These are phyloP conservation scores for Phytophthora hybrid DNA, from an alignment of 352 stramenopile species.

Conservation along the genomic window DNA sequence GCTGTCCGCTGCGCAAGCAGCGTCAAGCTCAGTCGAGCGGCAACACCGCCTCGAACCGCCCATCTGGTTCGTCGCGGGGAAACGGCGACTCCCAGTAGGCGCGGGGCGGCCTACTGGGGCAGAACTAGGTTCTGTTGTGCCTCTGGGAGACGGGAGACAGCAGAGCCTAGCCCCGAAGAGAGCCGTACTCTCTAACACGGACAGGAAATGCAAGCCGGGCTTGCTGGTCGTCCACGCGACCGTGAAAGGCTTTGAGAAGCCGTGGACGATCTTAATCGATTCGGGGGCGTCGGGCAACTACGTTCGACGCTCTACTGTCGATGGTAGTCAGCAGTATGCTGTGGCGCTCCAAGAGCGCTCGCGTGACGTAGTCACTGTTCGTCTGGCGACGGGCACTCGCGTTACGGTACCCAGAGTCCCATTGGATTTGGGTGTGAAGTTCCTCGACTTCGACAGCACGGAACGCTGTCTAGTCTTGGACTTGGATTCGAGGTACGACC, in stretches of 20 bases:
- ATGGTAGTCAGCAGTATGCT: background rate
- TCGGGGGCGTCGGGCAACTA: background rate
- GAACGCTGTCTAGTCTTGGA: background rate
- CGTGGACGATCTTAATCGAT: background rate
- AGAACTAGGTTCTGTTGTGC: too few species aligned
- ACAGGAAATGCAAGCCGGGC: too few species aligned
- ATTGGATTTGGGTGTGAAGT: background rate
- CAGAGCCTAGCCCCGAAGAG: too few species aligned
- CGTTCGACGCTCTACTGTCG: background rate
- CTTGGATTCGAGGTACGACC: background rate
- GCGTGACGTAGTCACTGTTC: background rate
- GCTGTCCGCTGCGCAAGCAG: background rate
- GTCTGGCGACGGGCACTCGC: background rate
- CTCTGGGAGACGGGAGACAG: too few species aligned
- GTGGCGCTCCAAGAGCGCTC: too few species aligned
- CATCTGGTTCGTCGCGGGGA: background rate
- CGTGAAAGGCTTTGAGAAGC: too few species aligned
- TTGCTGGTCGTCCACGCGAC: too few species aligned
- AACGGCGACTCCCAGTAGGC: too few species aligned
- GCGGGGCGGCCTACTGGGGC: too few species aligned
- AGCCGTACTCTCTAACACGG: too few species aligned
- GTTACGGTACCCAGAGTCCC: background rate
- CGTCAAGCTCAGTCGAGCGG: background rate
- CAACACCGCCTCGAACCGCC: background rate
- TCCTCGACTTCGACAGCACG: background rate